Base-by-base conservation (phyloP, 129 eudicot species). In the Flaveria ramosissima region DNA sequence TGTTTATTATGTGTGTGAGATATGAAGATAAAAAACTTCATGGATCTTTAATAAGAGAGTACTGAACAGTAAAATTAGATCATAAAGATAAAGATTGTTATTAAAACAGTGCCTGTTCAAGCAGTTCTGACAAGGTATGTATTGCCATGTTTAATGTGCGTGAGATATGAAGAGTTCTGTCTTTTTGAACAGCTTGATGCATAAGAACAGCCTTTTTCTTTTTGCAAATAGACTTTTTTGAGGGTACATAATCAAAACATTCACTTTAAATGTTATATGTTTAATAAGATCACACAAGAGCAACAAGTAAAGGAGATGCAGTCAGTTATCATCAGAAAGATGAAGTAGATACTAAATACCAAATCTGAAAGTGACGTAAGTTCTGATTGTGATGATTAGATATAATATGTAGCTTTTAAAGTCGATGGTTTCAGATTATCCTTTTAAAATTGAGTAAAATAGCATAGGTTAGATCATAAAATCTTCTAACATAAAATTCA, bases 141-240 rank as follows among this genome's bases (percentile, higher is more conserved):
- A 68, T 68, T 17, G n/a, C 4, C 52, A 66, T n/a, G 52, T 41
- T 41, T 6, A 11, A 68, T 68, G 19, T 43, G 36, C 23, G 73
- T 19, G 56, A 45, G 46, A 70, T 56, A 7, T 1, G 30, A 46
- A 32, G 59, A 47, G 14, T 43, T 53, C 6, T 72, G 53, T 55
- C 68, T 72, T 36, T 19, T 20, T 55, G 50, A 72, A 52, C 26
- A 57, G 36, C 77, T 72, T 3, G 41, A 17, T 46, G 60, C 60
- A 51, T 51, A 51, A n/a, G 26, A 53, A 53, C 0, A 53, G 24
- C 11, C 5, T 53, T 53, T 53, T 53, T 53, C 16, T 36, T 36
- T 36, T 36, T 3, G 24, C 19, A 53, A 17, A 53, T 53, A 53
- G 15, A 17, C 60, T 53, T 53, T 6, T 53, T 53, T 17, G 17